Evolutionary conservation across 768 basidiomycete genomes (phyloP).

Genomic region (Peribolospora kevripleyi): DNA sequence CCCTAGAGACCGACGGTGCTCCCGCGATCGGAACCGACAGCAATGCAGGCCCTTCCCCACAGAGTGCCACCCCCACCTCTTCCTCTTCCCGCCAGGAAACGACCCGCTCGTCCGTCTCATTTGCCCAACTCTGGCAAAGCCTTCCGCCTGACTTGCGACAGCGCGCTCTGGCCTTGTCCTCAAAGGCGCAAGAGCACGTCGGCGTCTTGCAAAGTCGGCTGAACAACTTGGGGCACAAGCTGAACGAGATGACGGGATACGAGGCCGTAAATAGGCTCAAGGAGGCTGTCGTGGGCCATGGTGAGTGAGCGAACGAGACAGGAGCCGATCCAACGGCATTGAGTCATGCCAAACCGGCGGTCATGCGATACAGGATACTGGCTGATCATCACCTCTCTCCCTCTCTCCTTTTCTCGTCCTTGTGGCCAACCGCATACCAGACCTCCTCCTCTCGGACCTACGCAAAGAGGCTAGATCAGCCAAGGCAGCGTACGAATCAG

Average conservation of each 20-base stretch:
- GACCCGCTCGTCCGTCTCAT: too few relatives aligned
- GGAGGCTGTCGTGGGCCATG: conserved; percentile 49
- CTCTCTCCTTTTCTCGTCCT: neutral
- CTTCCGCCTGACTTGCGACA: too few relatives aligned
- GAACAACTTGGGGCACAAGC: conserved; percentile 18
- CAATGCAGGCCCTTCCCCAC: too few relatives aligned
- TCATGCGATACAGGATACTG: neutral
- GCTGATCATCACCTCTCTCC: neutral
- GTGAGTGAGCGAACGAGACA: conserved; percentile 25
- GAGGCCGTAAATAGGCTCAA: conserved; percentile 67
- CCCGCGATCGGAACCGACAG: too few relatives aligned
- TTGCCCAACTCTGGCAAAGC: neutral
- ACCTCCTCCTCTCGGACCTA: conserved; percentile 42
- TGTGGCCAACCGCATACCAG: conserved; percentile 24
- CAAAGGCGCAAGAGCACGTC: neutral
- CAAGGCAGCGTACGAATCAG: conserved; percentile 50
- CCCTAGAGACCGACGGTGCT: too few relatives aligned
- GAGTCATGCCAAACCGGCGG: neutral
- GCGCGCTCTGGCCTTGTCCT: neutral
- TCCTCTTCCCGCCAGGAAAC: too few relatives aligned
- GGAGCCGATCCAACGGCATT: neutral
- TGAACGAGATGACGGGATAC: conserved; percentile 80
- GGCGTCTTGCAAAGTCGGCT: neutral
- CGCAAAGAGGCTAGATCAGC: conserved; percentile 43
- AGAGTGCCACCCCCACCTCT: too few relatives aligned